A percentile compares a stretch with the other conserved stretches of the same genome.
phyloP scores from a whole-genome alignment of 805 yeast species.

The Komagataella populi region DNA sequence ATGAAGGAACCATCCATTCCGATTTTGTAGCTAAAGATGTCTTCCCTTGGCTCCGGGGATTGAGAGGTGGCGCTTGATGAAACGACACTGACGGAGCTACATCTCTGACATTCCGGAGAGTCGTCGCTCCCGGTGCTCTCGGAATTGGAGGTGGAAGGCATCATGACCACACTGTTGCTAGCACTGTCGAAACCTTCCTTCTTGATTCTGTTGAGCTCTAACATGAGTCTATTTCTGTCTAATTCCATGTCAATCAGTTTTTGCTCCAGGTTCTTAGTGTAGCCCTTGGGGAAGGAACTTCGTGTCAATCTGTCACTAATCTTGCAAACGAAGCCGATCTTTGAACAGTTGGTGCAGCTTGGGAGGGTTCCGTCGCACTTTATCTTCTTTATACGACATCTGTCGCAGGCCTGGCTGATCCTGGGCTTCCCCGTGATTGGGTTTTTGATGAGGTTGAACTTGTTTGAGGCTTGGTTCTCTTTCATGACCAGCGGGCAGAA shows the following conservation, averaged over 20 bases:
- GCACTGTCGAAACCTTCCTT: neutral
- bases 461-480: neutral
- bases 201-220: slow-evolving; percentile 14
- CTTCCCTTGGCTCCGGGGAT: neutral
- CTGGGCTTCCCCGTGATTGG: slow-evolving; percentile 26
- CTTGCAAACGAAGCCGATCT: slow-evolving; percentile 53
- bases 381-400: slow-evolving; percentile 66
- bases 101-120: neutral
- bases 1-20: neutral
- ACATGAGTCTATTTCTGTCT: slow-evolving; percentile 27
- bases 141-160: neutral
- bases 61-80: neutral
- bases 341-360: slow-evolving; percentile 49
- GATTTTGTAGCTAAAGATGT: neutral
- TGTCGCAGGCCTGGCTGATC: slow-evolving; percentile 70
- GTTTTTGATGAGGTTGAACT: slow-evolving; percentile 15
- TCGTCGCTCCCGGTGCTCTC: neutral
- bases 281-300: slow-evolving; percentile 71
- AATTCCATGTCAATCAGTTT: slow-evolving; percentile 48
- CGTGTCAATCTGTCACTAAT: slow-evolving; percentile 64
- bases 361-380: slow-evolving; percentile 66
- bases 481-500: neutral
- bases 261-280: slow-evolving; percentile 61
- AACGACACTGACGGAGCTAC: neutral
- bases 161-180: neutral